Percentiles rank a stretch among this genome's conserved stretches.
phyloP scores from a whole-genome alignment of 495 filamentous ascomycete genomes.

The Annulohypoxylon moriforme region DNA sequence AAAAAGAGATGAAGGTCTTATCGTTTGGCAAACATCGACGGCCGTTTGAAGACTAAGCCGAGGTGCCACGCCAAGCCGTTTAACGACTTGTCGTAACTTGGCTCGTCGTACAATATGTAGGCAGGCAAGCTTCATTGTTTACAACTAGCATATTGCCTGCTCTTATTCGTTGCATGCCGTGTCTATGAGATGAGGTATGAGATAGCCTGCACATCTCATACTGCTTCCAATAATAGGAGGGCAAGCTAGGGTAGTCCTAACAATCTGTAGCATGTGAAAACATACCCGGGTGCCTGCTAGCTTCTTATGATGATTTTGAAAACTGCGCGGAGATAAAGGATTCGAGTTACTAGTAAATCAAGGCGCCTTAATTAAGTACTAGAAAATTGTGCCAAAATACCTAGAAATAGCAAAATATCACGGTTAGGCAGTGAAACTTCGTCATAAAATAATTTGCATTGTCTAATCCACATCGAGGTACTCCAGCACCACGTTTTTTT shows the following conservation, averaged over 20 bases:
- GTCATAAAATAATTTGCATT: conserved; percentile 45
- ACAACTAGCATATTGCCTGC: background rate
- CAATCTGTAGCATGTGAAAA: background rate
- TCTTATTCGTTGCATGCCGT: background rate
- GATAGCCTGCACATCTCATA: background rate
- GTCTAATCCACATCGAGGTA: conserved; percentile 43
- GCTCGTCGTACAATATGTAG: background rate
- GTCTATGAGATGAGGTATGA: background rate
- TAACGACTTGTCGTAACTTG: conserved; percentile 15
- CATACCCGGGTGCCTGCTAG: background rate
- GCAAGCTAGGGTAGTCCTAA: too few species aligned
- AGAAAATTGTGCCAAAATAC: too few species aligned
- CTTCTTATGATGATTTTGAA: background rate
- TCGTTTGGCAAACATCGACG: conserved; percentile 7
- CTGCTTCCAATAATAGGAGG: background rate
- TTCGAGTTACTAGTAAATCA: too few species aligned
- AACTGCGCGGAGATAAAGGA: too few species aligned
- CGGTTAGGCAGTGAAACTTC: background rate
- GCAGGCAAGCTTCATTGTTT: background rate
- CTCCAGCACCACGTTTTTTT: conserved; percentile 36
- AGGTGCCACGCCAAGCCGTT: conserved; percentile 30
- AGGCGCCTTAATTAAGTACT: too few species aligned
- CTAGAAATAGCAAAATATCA: background rate
- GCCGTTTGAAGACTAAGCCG: conserved; percentile 18
- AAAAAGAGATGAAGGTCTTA: conserved; percentile 6